Percentiles rank a stretch among this genome's conserved stretches.
Conservation (phyloP, 1,139 yeast species). For the Yamadazyma atlantica region DNA sequence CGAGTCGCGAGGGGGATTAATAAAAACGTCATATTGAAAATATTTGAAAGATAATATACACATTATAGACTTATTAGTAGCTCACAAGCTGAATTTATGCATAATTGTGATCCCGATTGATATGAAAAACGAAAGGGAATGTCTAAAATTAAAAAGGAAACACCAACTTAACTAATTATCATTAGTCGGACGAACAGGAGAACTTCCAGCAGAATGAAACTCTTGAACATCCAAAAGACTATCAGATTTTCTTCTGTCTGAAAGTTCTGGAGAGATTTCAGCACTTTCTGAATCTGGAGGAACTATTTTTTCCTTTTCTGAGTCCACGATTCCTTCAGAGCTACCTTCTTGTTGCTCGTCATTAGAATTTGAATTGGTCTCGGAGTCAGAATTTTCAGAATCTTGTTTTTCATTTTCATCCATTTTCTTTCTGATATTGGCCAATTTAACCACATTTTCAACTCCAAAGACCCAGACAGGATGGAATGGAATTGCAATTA, state of each 20-base stretch:
- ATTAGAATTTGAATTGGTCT: not conserved
- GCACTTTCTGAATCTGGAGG: not conserved
- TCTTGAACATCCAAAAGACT: too few species aligned
- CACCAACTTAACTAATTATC: too few species aligned
- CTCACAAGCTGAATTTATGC: too few species aligned
- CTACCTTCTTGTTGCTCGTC: not conserved
- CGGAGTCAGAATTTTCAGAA: not conserved
- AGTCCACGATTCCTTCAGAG: not conserved
- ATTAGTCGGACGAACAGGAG: too few species aligned
- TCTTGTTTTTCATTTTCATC: conserved; percentile 19
- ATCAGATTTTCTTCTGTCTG: not conserved
- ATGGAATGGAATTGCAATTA: conserved; percentile 54
- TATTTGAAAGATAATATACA: too few species aligned
- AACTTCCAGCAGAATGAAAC: too few species aligned
- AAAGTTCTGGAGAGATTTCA: not conserved
- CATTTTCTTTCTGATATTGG: conserved; percentile 32
- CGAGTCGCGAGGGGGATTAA: not conserved
- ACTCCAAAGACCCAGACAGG: conserved; percentile 63
- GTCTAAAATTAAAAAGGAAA: too few species aligned
- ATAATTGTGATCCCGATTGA: too few species aligned
- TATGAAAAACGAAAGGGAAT: too few species aligned
- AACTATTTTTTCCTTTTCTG: not conserved
- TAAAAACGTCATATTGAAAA: too few species aligned
- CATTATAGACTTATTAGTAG: too few species aligned
- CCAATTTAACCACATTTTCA: conserved; percentile 32